Conservation (phyloP, 106 monocot species). For the Chionographis japonica region DNA sequence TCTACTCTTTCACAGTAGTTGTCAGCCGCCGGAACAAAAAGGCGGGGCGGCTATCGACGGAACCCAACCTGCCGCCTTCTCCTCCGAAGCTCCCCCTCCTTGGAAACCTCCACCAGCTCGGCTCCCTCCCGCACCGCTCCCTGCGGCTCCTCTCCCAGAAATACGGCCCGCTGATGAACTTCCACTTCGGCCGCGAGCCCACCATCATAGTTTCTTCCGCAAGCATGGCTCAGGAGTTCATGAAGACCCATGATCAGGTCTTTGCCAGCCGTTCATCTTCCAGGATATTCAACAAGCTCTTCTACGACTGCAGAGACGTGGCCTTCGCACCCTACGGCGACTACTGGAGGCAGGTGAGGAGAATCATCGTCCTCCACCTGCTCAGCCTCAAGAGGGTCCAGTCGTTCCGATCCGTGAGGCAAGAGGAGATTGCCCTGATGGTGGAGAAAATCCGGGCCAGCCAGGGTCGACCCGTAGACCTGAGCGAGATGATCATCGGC, state of each 20-base stretch:
- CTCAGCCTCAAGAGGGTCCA: slow-evolving; percentile 14
- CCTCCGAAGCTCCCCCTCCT: slow-evolving; percentile 31
- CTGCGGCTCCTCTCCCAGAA: slow-evolving; percentile 18
- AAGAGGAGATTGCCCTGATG: slow-evolving; percentile 9
- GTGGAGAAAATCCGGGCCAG: background rate
- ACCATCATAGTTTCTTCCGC: too few species aligned
- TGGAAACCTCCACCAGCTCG: slow-evolving; percentile 43
- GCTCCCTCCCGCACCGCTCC: slow-evolving; percentile 29
- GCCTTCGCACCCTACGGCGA: slow-evolving; percentile 33
- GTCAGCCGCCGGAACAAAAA: too few species aligned
- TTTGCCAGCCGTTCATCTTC: slow-evolving; percentile 20
- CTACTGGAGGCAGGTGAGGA: slow-evolving; percentile 30
- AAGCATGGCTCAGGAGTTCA: slow-evolving; percentile 16
- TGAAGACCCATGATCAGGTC: slow-evolving; percentile 19
- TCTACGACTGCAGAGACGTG: slow-evolving; percentile 13
- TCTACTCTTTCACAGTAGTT: too few species aligned
- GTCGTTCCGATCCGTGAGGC: slow-evolving; percentile 9
- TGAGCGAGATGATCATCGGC: background rate
- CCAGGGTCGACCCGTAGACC: background rate
- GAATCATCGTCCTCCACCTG: slow-evolving; percentile 21
- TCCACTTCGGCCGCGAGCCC: slow-evolving; percentile 25
- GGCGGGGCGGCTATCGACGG: background rate
- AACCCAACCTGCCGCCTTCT: slow-evolving; percentile 21
- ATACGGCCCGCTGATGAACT: slow-evolving; percentile 27
- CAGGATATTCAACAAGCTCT: background rate